A percentile compares a stretch with the other conserved stretches of the same genome.
Evolutionary conservation across 2,329 filamentous ascomycete species (phyloP).

Genomic region (Daldinia sp.): DNA sequence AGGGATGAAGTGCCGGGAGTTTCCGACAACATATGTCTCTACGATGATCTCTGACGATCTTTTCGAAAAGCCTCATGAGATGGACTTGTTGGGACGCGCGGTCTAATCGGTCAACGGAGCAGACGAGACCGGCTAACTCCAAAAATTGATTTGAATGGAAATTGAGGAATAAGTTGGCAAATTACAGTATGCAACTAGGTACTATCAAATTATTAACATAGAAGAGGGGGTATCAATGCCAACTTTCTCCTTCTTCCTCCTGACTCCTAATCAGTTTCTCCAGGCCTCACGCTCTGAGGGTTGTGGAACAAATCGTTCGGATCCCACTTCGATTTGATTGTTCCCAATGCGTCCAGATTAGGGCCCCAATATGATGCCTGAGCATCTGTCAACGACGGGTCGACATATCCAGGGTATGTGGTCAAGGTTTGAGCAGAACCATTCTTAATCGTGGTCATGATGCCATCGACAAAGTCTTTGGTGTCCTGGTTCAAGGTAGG

Average conservation of each 20-base stretch:
- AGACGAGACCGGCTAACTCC: background rate
- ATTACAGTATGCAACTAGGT: constrained; percentile 25
- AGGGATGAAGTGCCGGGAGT: background rate
- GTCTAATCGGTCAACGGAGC: background rate
- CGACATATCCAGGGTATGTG: constrained; percentile 71
- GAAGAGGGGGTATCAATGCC: constrained; percentile 29
- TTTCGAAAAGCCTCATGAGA: background rate
- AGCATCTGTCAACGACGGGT: constrained; percentile 57
- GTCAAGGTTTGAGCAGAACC: constrained; percentile 53
- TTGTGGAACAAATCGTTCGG: constrained; percentile 65
- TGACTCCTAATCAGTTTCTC: constrained; percentile 21
- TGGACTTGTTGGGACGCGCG: background rate
- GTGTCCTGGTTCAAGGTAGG: constrained; percentile 56
- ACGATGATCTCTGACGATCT: background rate
- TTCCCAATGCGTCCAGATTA: constrained; percentile 57
- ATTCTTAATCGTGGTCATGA: constrained; percentile 56
- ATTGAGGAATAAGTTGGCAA: background rate
- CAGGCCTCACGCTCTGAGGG: constrained; percentile 60
- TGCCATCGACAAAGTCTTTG: constrained; percentile 58
- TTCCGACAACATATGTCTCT: background rate
- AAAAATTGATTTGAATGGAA: background rate
- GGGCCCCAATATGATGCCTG: constrained; percentile 64
- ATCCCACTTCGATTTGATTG: constrained; percentile 62
- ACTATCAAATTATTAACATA: constrained; percentile 24
- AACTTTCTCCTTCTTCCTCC: constrained; percentile 11